A percentile compares a stretch with the other conserved stretches of the same genome.
These are phyloP conservation scores for Picea abies DNA, from an alignment of 83 land plant genomes.

Conservation along the genomic window DNA sequence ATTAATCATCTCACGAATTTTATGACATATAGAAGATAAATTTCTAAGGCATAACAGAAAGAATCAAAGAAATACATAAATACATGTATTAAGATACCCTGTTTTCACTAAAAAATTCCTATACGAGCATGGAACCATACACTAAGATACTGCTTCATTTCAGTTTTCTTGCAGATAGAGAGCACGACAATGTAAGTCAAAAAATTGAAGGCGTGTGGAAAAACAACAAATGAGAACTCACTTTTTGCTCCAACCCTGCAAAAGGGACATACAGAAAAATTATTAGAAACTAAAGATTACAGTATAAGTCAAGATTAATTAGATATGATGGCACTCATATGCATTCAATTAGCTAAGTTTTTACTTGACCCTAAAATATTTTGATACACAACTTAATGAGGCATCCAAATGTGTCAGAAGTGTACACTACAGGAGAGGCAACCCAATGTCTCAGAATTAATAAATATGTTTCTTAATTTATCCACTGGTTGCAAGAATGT, in stretches of 20 bases:
- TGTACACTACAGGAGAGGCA: background rate
- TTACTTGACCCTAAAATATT: background rate
- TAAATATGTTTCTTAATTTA: background rate
- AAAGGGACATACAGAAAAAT: slow-evolving; percentile 14
- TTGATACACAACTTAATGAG: background rate
- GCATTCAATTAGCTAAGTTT: background rate
- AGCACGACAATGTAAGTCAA: background rate
- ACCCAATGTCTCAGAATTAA: background rate
- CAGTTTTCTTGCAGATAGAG: background rate
- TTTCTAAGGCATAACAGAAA: background rate
- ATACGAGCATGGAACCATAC: background rate
- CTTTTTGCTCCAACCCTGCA: slow-evolving; percentile 96
- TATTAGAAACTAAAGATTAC: background rate
- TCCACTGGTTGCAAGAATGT: no score
- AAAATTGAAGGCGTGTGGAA: background rate
- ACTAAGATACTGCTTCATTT: background rate
- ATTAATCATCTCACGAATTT: background rate
- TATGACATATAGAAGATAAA: background rate
- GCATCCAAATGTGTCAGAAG: background rate
- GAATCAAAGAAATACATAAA: background rate
- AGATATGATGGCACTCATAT: background rate
- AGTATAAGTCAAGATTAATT: background rate
- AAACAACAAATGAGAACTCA: slow-evolving; percentile 36
- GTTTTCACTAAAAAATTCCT: no score
- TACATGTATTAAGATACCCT: background rate